phyloP scores from a whole-genome alignment of 208 protist species.

The Leishmania arabica region DNA sequence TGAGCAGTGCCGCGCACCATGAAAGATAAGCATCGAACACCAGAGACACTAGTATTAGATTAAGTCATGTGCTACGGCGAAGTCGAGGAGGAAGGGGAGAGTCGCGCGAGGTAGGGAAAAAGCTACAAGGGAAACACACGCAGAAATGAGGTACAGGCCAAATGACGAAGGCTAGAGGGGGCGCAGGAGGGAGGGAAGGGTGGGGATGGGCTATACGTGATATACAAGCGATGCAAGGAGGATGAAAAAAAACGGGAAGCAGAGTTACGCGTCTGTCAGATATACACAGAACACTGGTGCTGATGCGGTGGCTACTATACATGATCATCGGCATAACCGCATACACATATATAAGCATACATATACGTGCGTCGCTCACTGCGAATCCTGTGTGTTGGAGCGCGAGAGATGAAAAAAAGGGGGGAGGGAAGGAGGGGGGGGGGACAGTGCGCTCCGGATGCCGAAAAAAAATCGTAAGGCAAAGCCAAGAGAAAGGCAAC shows the following conservation, averaged over 20 bases:
- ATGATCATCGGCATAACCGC: neutral
- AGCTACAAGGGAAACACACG: neutral
- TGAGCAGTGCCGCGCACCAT: neutral
- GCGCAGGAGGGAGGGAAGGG: neutral
- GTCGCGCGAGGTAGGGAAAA: neutral
- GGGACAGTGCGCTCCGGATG: no score
- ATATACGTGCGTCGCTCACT: neutral
- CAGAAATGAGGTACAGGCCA: neutral
- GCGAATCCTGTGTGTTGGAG: neutral
- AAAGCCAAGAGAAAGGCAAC: neutral
- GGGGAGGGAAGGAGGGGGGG: neutral
- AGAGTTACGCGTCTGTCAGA: neutral
- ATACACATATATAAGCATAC: neutral
- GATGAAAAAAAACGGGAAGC: neutral
- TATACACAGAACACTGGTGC: neutral
- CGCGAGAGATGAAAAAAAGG: neutral
- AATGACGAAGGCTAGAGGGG: neutral
- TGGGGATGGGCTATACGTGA: neutral
- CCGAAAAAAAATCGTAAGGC: neutral
- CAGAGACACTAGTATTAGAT: neutral
- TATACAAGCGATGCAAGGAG: neutral
- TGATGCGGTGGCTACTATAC: neutral
- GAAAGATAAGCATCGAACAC: neutral
- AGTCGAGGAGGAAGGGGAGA: neutral
- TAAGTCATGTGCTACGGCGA: neutral